These are phyloP conservation scores for Vinca minor DNA, from an alignment of 257 asterid species.

Conservation along the genomic window DNA sequence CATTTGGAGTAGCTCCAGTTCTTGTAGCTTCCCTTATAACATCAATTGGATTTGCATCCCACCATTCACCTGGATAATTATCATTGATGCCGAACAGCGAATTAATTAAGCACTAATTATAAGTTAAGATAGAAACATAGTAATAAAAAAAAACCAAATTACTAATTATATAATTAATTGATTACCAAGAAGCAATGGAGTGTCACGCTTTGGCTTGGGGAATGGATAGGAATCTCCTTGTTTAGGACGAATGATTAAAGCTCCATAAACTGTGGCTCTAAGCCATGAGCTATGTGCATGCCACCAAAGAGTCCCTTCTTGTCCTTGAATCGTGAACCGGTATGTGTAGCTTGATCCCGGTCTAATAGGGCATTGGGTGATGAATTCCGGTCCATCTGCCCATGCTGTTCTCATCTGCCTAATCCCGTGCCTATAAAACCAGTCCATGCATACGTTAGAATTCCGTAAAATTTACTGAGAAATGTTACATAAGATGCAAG, in stretches of 20 bases:
- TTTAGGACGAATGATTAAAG: conserved; percentile 57
- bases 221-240: conserved; percentile 66
- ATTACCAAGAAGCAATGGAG: conserved; percentile 67
- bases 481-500: too few relatives aligned
- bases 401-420: conserved; percentile 72
- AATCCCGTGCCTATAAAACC: conserved; percentile 63
- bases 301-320: conserved; percentile 96
- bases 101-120: too few relatives aligned
- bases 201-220: conserved; percentile 63
- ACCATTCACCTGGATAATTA: conserved; percentile 98
- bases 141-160: too few relatives aligned
- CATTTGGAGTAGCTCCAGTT: conserved; percentile 75
- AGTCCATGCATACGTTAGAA: not conserved
- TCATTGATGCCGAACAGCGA: conserved; percentile 23
- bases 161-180: too few relatives aligned
- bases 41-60: conserved; percentile 82
- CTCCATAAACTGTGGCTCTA: conserved; percentile 88
- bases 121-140: too few relatives aligned
- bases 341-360: conserved; percentile 77
- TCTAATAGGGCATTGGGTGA: conserved; percentile 82
- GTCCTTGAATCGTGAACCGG: conserved; percentile 73
- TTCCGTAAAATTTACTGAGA: too few relatives aligned
- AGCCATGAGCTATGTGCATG: conserved; percentile 98
- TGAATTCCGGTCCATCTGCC: conserved; percentile 89
- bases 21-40: conserved; percentile 61